phyloP scores from a whole-genome alignment of 2,329 filamentous ascomycete genomes.

The Teratosphaeria nubilosa region DNA sequence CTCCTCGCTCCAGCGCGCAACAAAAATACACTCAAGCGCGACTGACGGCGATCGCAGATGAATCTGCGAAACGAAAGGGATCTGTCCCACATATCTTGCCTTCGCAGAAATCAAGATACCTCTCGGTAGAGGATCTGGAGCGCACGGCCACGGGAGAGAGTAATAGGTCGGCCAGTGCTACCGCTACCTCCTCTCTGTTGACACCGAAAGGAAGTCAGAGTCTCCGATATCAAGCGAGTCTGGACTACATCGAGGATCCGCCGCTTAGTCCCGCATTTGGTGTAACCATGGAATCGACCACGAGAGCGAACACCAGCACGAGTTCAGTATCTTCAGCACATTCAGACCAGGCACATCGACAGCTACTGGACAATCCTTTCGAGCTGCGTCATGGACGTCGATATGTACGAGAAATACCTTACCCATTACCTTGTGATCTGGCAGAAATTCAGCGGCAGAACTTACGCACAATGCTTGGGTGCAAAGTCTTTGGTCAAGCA shows the following conservation, averaged over 20 bases:
- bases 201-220: background rate
- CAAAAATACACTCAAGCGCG: conserved; percentile 9
- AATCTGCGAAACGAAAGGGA: conserved; percentile 1
- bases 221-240: background rate
- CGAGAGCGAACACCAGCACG: conserved; percentile 1
- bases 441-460: conserved; percentile 80
- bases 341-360: conserved; percentile 4
- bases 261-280: background rate
- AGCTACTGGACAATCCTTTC: conserved; percentile 9
- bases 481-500: conserved; percentile 70
- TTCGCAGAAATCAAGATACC: background rate
- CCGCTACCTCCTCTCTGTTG: background rate
- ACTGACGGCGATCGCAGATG: conserved; percentile 7
- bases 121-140: conserved; percentile 2
- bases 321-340: conserved; percentile 9
- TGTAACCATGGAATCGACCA: conserved; percentile 3
- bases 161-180: background rate
- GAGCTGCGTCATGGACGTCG: conserved; percentile 67
- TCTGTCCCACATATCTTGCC: background rate
- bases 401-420: conserved; percentile 70
- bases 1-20: conserved; percentile 11
- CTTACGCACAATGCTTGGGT: conserved; percentile 68
- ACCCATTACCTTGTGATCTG: conserved; percentile 83
- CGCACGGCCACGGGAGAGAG: conserved; percentile 1
- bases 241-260: conserved; percentile 1